phyloP scores from a whole-genome alignment of 1,284 basidiomycete species.

The Phaffia rhodozyma region DNA sequence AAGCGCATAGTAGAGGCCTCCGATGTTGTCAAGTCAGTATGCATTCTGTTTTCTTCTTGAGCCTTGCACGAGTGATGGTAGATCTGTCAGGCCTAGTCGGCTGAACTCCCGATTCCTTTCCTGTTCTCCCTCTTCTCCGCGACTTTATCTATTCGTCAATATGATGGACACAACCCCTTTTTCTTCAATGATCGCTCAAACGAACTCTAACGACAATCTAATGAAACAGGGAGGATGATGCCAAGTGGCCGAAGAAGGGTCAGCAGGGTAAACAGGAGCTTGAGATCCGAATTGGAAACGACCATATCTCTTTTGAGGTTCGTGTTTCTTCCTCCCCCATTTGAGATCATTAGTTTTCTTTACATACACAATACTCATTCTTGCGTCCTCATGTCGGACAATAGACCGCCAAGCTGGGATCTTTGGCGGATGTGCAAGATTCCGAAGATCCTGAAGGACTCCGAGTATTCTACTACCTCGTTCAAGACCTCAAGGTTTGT shows the following conservation, averaged over 20 bases:
- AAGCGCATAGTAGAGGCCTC: conserved; percentile 88
- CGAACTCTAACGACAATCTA: neutral
- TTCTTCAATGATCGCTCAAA: neutral
- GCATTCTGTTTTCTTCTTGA: neutral
- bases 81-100: neutral
- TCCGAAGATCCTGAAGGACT: conserved; percentile 95
- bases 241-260: conserved; percentile 97
- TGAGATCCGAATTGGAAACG: conserved; percentile 83
- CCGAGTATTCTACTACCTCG: conserved; percentile 96
- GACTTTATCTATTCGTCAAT: neutral
- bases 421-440: conserved; percentile 90
- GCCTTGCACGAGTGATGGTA: neutral
- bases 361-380: neutral
- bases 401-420: conserved; percentile 95
- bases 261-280: conserved; percentile 96
- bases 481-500: conserved; percentile 86
- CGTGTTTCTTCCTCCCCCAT: conserved; percentile 23
- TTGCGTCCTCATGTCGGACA: neutral
- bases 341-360: neutral
- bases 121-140: neutral
- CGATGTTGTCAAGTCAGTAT: conserved; percentile 80
- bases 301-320: conserved; percentile 96
- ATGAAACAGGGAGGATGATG: conserved; percentile 76
- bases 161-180: neutral
- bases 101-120: neutral